Evolutionary conservation across 129 eudicot genomes (phyloP), one percentile per base, ranked within the genome.

Genomic region (Chrysanthemum makinoi): DNA sequence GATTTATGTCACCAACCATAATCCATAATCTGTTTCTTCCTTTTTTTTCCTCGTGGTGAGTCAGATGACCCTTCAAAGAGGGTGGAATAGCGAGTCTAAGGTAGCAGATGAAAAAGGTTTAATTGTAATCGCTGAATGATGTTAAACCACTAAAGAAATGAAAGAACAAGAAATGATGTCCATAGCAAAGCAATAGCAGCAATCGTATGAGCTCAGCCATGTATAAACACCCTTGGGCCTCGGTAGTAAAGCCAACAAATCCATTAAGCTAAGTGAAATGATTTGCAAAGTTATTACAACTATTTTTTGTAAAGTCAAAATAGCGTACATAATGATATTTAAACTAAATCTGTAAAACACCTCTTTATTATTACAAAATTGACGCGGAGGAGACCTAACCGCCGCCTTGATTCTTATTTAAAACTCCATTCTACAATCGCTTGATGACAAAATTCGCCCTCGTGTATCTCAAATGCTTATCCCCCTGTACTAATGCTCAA

Each of bases 31-130:
- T 22, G 24, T 22, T 22, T 22, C 24, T 22, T 22, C 24, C 0
- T 22, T 22, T 22, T 22, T 1, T 22, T 22, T 22, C 24, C 18
- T 93, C 16, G 95, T 93, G 88, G 98, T 93, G 50, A 72, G 98
- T 79, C 55, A 53, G 98, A 59, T 93, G 98, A 93, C 96, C 39
- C 98, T 93, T 65, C 96, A 89, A 73, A 87, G 98, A 83, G 98
- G 98, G 46, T 93, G 98, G 96, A 93, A 93, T 74, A 89, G 89
- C 89, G 89, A 93, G 86, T 93, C 98, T 74, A 93, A 93, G 80
- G 28, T 26, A 26, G 28, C 28, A 26, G 28, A 26, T 26, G 28
- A 26, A 26, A 26, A 2, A 26, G 28, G 3, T 26, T 26, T 26
- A 26, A 3, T 26, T 26, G 28, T 26, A 26, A 26, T 26, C 28